phyloP scores from a whole-genome alignment of 805 yeast genomes.

The Lipomyces sp. region DNA sequence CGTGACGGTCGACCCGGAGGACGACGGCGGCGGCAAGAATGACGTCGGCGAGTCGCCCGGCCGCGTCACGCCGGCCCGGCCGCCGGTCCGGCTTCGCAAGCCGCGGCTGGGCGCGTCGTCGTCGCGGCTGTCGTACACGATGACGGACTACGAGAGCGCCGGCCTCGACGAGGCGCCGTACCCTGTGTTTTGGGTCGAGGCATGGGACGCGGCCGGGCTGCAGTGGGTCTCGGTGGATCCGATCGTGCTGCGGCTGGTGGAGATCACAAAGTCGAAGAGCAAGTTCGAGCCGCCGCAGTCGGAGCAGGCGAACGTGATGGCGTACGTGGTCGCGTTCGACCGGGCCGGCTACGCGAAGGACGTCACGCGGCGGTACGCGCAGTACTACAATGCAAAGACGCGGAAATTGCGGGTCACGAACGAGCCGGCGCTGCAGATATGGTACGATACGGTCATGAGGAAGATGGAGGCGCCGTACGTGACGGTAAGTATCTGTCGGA shows the following conservation, averaged over 20 bases:
- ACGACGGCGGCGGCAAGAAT: background rate
- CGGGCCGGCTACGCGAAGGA: conserved; percentile 64
- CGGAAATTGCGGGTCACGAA: conserved; percentile 68
- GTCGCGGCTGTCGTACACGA: conserved; percentile 19
- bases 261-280: conserved; percentile 55
- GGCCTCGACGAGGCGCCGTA: conserved; percentile 35
- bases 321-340: conserved; percentile 79
- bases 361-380: conserved; percentile 79
- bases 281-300: conserved; percentile 70
- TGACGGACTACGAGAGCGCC: conserved; percentile 14
- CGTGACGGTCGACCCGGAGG: background rate
- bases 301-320: conserved; percentile 55
- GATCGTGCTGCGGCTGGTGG: conserved; percentile 58
- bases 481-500: conserved; percentile 23
- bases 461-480: conserved; percentile 34
- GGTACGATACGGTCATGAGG: conserved; percentile 56
- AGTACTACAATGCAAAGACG: conserved; percentile 66
- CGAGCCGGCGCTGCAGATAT: conserved; percentile 51
- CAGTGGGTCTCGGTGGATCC: conserved; percentile 90
- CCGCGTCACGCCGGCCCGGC: background rate
- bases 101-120: conserved; percentile 17
- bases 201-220: conserved; percentile 71
- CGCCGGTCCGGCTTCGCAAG: conserved; percentile 24
- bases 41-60: conserved; percentile 1
- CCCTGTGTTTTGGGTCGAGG: conserved; percentile 92